phyloP scores from a whole-genome alignment of 2,329 filamentous ascomycete species.

The Biscogniauxia mediterranea region DNA sequence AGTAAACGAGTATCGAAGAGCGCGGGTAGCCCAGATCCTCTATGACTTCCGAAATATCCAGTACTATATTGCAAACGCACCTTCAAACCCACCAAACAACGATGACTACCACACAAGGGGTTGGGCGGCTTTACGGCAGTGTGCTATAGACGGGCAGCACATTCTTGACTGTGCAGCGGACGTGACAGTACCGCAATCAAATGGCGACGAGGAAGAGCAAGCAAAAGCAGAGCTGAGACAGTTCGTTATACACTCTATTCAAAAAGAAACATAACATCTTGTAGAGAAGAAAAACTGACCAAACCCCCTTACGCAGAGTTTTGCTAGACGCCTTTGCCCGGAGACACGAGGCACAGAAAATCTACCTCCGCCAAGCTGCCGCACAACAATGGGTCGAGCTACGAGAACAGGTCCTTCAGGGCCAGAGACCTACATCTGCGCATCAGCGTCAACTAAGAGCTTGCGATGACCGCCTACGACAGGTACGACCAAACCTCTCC shows the following conservation, averaged over 20 bases:
- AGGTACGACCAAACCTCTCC: conserved; percentile 40
- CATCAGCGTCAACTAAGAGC: conserved; percentile 49
- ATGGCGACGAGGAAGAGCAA: conserved; percentile 58
- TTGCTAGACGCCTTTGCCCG: conserved; percentile 59
- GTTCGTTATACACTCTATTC: conserved; percentile 39
- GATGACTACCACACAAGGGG: conserved; percentile 64
- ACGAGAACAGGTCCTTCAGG: conserved; percentile 52
- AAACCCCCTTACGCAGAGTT: conserved; percentile 40
- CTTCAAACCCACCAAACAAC: conserved; percentile 51
- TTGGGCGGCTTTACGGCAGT: conserved; percentile 61
- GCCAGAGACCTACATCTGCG: conserved; percentile 46
- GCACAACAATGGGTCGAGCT: conserved; percentile 59
- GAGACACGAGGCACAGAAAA: conserved; percentile 64
- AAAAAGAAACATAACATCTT: background rate
- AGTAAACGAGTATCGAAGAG: conserved; percentile 61
- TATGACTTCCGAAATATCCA: conserved; percentile 61
- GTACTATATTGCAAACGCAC: conserved; percentile 58
- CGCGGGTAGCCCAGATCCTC: conserved; percentile 60
- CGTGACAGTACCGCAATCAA: conserved; percentile 53
- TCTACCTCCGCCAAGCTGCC: conserved; percentile 59
- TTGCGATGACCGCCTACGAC: conserved; percentile 57
- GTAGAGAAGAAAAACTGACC: conserved; percentile 11
- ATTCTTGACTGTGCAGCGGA: conserved; percentile 65
- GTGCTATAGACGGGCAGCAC: conserved; percentile 60
- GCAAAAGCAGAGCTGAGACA: conserved; percentile 61